phyloP scores from a whole-genome alignment of 2,329 filamentous ascomycete species.

The Corynespora cassiicola region DNA sequence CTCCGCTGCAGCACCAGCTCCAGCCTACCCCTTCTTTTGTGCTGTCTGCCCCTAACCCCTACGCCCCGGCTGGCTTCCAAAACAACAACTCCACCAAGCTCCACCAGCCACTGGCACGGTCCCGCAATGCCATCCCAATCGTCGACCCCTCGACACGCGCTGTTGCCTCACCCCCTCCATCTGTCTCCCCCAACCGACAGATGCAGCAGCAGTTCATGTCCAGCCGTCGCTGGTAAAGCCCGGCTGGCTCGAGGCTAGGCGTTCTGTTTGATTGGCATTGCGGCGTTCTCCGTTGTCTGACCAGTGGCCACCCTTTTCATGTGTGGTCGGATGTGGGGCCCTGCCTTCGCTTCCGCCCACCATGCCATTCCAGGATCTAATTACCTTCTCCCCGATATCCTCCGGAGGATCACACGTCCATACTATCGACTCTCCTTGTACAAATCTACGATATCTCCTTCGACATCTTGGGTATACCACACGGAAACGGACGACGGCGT shows the following conservation, averaged over 20 bases:
- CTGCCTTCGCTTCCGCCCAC: constrained; percentile 2
- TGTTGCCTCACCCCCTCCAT: constrained; percentile 86
- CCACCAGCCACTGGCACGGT: constrained; percentile 87
- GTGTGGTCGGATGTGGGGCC: constrained; percentile 7
- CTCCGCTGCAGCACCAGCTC: constrained; percentile 84
- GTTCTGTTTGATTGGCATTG: constrained; percentile 40
- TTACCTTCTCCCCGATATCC: constrained; percentile 44
- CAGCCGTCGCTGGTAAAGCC: constrained; percentile 57
- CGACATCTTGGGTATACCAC: constrained; percentile 50
- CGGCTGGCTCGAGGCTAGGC: constrained; percentile 39
- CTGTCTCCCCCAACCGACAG: constrained; percentile 69
- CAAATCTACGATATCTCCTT: constrained; percentile 51
- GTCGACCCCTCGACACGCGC: constrained; percentile 94
- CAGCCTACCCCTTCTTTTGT: constrained; percentile 74
- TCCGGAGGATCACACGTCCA: constrained; percentile 48
- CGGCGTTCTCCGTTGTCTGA: constrained; percentile 45
- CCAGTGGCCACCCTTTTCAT: constrained; percentile 45
- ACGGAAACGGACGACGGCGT: constrained; percentile 48
- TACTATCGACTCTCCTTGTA: constrained; percentile 50
- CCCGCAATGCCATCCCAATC: constrained; percentile 95
- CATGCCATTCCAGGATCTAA: constrained; percentile 34
- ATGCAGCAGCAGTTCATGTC: constrained; percentile 60
- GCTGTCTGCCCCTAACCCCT: constrained; percentile 65
- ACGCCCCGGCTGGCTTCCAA: constrained; percentile 68
- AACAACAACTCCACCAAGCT: constrained; percentile 69